Evolutionary conservation across 106 monocot species (phyloP).

Genomic region (Allium fistulosum): DNA sequence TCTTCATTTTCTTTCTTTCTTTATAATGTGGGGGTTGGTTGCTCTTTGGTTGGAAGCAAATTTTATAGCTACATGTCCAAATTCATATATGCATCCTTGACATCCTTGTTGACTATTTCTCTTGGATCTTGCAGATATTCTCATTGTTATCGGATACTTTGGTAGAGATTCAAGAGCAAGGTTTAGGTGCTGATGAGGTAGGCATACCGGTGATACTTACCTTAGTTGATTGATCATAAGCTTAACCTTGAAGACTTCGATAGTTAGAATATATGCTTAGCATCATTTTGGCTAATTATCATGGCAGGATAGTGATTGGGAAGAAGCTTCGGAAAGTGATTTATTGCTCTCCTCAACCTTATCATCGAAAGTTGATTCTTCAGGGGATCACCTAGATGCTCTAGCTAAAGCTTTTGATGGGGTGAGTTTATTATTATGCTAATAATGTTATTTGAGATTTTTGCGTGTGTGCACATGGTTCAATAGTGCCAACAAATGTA

Average conservation of each 20-base stretch:
- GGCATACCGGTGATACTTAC: background rate
- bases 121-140: slow-evolving; percentile 59
- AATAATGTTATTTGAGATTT: background rate
- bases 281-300: background rate
- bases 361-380: slow-evolving; percentile 32
- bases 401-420: slow-evolving; percentile 72
- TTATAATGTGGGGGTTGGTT: no score
- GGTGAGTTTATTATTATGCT: slow-evolving; percentile 23
- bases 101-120: background rate
- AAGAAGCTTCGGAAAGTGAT: slow-evolving; percentile 35
- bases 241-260: no score
- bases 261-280: background rate
- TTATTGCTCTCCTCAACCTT: slow-evolving; percentile 41
- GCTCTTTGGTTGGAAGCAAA: no score
- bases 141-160: slow-evolving; percentile 60
- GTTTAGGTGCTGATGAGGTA: slow-evolving; percentile 27
- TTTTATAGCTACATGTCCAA: no score
- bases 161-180: slow-evolving; percentile 80
- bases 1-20: no score
- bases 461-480: background rate
- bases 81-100: background rate
- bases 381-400: slow-evolving; percentile 65
- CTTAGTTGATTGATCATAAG: no score
- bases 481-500: background rate
- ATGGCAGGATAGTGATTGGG: slow-evolving; percentile 81